These are phyloP conservation scores for Austroboletus olivaceoglutinosus DNA, from an alignment of 1,284 basidiomycete species.

Conservation along the genomic window DNA sequence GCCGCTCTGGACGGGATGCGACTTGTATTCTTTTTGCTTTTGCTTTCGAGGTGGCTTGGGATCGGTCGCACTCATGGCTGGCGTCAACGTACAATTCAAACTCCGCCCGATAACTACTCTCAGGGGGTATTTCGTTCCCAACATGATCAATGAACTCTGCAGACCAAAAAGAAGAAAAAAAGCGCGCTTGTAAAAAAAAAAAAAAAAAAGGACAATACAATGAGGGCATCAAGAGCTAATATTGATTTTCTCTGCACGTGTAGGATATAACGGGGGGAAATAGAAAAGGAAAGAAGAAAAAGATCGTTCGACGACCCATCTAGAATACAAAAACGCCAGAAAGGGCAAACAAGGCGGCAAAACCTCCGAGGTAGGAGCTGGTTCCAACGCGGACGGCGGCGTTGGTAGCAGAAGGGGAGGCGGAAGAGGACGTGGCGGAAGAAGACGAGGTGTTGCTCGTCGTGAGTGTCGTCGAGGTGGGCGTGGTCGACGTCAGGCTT, in stretches of 20 bases:
- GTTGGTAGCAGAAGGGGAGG: conserved; percentile 13
- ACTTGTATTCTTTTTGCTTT: conserved; percentile 19
- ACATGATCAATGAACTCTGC: background rate
- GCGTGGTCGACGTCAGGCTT: conserved; percentile 1
- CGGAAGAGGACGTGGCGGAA: background rate
- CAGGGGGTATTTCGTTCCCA: background rate
- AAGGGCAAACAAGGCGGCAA: conserved; percentile 22
- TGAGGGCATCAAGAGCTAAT: conserved; percentile 3
- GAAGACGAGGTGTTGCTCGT: background rate
- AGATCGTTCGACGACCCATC: conserved; percentile 6
- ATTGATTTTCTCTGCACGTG: conserved; percentile 4
- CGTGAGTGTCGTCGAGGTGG: background rate
- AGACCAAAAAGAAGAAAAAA: background rate
- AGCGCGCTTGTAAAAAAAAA: conserved; percentile 8
- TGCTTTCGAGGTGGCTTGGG: conserved; percentile 15
- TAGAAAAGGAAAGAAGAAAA: background rate
- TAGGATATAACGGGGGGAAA: background rate
- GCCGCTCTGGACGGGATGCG: conserved; percentile 6
- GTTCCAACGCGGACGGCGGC: conserved; percentile 25
- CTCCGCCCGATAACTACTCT: background rate
- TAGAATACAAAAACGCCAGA: conserved; percentile 25
- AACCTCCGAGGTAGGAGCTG: conserved; percentile 19
- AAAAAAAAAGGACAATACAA: conserved; percentile 22
- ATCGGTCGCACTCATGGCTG: conserved; percentile 20
- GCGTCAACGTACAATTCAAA: conserved; percentile 1